Conservation (phyloP, 2,329 filamentous ascomycete genomes). For the Aspergillus fischeri region DNA sequence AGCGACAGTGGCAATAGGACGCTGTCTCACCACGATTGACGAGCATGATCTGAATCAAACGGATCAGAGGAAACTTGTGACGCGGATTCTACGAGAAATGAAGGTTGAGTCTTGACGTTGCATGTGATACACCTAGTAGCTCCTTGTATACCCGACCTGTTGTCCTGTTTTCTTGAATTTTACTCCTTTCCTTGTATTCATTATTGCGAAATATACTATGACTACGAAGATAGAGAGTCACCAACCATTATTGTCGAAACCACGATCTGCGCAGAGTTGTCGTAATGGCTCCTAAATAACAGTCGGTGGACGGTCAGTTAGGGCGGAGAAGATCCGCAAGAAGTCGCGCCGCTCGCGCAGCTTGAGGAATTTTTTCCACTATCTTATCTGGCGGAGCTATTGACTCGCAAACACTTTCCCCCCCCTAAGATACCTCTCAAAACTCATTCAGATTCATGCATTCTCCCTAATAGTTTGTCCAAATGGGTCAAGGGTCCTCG, state of each 20-base stretch:
- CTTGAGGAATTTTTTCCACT: neutral
- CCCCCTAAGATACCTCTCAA: constrained; percentile 1
- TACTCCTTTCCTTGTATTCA: neutral
- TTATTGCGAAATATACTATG: neutral
- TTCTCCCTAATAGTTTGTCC: neutral
- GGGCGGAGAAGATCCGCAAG: neutral
- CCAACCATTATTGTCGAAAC: neutral
- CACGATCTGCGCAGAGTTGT: neutral
- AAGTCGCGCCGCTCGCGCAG: neutral
- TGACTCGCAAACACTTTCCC: neutral
- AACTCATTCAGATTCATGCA: neutral
- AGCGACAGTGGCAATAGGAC: constrained; percentile 72
- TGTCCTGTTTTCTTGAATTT: neutral
- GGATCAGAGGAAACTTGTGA: constrained; percentile 46
- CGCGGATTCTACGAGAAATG: constrained; percentile 40
- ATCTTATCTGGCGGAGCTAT: neutral
- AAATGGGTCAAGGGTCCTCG: constrained; percentile 19
- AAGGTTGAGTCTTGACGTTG: constrained; percentile 27
- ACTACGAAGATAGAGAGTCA: neutral
- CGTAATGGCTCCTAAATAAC: neutral
- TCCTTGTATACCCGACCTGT: neutral
- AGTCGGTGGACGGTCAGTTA: neutral
- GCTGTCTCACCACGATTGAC: constrained; percentile 74
- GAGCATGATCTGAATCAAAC: constrained; percentile 46
- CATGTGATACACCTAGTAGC: neutral